Evolutionary conservation across 176 grass and related monocot genomes (phyloP), one percentile per base, ranked within the genome.

Genomic region (Triticum dicoccoides): DNA sequence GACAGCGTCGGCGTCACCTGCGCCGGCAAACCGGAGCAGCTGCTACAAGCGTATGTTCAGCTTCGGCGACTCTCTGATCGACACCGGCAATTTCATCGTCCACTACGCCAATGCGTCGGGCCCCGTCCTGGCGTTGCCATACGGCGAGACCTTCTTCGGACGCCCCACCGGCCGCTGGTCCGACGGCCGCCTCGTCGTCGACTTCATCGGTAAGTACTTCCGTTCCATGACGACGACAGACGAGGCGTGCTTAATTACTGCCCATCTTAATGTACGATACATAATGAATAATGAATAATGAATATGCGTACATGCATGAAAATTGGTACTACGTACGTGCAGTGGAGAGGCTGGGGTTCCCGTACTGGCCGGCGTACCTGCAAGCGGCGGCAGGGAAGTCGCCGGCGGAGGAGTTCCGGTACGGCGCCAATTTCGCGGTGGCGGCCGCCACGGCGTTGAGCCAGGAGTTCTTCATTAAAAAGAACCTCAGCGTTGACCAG

Each of bases 81-180:
- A 97, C 84, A 97, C 88, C 20, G 92, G 94, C 25, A 97, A 97
- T 61, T 85, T 90, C 83, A 51, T 85, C 91, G 33, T 6, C 88
- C 84, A 88, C 79, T 90, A 85, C 11, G 20, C 80, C 45, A 8
- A 38, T 13, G 82, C 47, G 13, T 84, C 87, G 23, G 89, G 86
- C 4, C 35, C 88, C 5, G 88, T 92, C 4, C 65, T 76, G 58
- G 33, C 56, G 14, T 20, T 44, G 0, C 92, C 95, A 18, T 98
- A 95, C 82, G 95, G 95, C 25, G 87, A 93, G 85, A 98, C 92
- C 9, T 95, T 93, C 87, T 98, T 98, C 86, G 68, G 49, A 80
- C 91, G 79, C 51, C 95, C 91, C 77, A 95, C 90, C 35, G 92
- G 92, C 6, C 91, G 92, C 11, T 95, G 90, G 88, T 95, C 91